phyloP scores from a whole-genome alignment of 768 basidiomycete genomes.

The Tremella mesenterica region DNA sequence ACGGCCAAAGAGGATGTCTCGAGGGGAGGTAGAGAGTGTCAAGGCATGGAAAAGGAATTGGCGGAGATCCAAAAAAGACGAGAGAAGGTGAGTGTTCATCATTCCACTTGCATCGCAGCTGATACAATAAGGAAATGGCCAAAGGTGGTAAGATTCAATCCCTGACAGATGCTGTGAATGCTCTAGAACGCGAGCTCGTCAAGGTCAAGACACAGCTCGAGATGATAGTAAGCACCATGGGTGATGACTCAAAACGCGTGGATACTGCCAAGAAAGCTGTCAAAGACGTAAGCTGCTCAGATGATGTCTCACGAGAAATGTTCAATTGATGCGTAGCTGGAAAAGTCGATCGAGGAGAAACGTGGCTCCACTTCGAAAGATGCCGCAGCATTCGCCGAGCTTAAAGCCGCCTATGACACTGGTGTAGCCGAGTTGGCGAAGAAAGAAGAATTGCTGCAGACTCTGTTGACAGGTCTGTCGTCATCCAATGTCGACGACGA shows the following conservation, averaged over 20 bases:
- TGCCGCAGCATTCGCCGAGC: constrained; percentile 52
- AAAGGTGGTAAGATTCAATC: constrained; percentile 89
- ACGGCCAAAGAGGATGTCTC: constrained; percentile 33
- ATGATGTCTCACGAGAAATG: not conserved
- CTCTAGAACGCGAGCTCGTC: constrained; percentile 67
- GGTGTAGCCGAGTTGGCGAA: constrained; percentile 58
- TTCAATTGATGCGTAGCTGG: constrained; percentile 49
- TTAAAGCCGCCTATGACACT: constrained; percentile 62
- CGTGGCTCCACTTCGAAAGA: constrained; percentile 54
- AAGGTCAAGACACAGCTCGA: constrained; percentile 80
- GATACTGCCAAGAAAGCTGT: constrained; percentile 53
- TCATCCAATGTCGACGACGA: constrained; percentile 61
- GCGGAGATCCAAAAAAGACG: constrained; percentile 62
- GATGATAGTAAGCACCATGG: constrained; percentile 63
- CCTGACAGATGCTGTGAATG: constrained; percentile 68
- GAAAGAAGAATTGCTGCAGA: constrained; percentile 88
- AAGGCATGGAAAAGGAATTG: constrained; percentile 56
- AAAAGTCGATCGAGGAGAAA: constrained; percentile 55
- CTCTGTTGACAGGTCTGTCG: constrained; percentile 75
- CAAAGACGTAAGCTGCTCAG: constrained; percentile 51
- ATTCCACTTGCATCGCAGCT: not conserved
- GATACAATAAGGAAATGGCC: constrained; percentile 58
- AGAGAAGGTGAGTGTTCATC: constrained; percentile 49
- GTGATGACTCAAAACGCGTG: constrained; percentile 65
- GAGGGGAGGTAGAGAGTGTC: constrained; percentile 51